Percentiles rank a stretch among this genome's conserved stretches.
These are phyloP conservation scores for Phycomyces blakesleeanus DNA, from an alignment of 192 early-diverging fungal genomes.

Conservation along the genomic window DNA sequence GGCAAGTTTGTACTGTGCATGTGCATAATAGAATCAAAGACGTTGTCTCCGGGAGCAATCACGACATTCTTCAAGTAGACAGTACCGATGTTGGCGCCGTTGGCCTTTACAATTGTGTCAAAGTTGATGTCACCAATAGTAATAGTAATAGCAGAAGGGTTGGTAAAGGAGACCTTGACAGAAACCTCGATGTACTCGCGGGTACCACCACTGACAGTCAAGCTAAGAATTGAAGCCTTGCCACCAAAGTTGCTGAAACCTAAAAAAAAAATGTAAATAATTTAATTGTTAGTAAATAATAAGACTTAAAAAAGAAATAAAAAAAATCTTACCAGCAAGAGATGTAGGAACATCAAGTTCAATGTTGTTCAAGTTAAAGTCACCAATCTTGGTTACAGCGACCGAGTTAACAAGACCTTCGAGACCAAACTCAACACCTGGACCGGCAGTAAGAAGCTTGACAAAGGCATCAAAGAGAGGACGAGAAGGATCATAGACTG, in stretches of 20 bases:
- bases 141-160: conserved; percentile 53
- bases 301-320: not conserved
- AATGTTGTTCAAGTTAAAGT: conserved; percentile 37
- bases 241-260: conserved; percentile 33
- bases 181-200: conserved; percentile 41
- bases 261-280: not conserved
- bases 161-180: conserved; percentile 39
- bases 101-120: conserved; percentile 25
- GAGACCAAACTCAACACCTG: conserved; percentile 18
- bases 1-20: conserved; percentile 20
- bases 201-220: conserved; percentile 30
- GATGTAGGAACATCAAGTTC: conserved; percentile 34
- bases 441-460: conserved; percentile 17
- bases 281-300: not conserved
- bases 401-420: conserved; percentile 23
- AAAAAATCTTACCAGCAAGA: conserved; percentile 19
- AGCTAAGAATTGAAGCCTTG: conserved; percentile 5
- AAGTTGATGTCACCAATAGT: conserved; percentile 43
- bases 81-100: conserved; percentile 38
- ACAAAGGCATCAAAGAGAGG: conserved; percentile 30
- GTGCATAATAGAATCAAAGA: conserved; percentile 33
- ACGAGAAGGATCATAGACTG: conserved; percentile 17
- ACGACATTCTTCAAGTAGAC: conserved; percentile 36
- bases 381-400: conserved; percentile 38
- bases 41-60: conserved; percentile 42